Base-by-base conservation (phyloP, 768 basidiomycete genomes). In the Boletus edulis region DNA sequence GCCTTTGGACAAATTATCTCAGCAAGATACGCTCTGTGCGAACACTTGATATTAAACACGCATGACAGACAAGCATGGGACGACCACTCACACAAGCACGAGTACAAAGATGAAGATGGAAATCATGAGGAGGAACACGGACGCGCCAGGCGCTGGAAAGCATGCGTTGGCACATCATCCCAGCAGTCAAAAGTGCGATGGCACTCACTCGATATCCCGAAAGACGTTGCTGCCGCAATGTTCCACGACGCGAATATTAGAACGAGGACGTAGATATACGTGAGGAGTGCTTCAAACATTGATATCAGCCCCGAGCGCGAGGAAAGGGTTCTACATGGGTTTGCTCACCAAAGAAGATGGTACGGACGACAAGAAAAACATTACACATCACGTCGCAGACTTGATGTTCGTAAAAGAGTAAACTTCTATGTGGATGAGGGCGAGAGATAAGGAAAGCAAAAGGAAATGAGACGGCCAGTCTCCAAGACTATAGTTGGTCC, bases 171-270 rank as follows among this genome's bases (percentile, higher is more conserved):
- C 42, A 40, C 41, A 42, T 20, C 44, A 44, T 44, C 2, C 18
- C 52, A n/a, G 1, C 20, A 35, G 14, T 49, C 34, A 51, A 45
- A 37, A 13, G 22, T 6, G 14, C 10, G 46, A 27, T 35, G 24
- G 39, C 24, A 49, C 74, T 52, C 58, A 81, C 82, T 72, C 56
- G 73, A 62, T 52, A 70, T 48, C 4, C 71, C 73, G 12, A 66
- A 64, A 11, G 69, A 67, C 49, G 61, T 67, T 18, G 74, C 72
- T 15, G 74, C 71, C 47, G 70, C 68, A 20, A 84, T 67, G 62
- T 82, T 82, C 85, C 84, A 86, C 38, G 78, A 74, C 8, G 84
- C 77, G 58, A 86, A 84, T 22, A 78, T 75, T 40, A 86, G 63
- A 8, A 77, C 65, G 46, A 87, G 73, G 43, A 82, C 54, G 60